phyloP scores from a whole-genome alignment of 805 yeast species.

The Nakazawaea pomicola region DNA sequence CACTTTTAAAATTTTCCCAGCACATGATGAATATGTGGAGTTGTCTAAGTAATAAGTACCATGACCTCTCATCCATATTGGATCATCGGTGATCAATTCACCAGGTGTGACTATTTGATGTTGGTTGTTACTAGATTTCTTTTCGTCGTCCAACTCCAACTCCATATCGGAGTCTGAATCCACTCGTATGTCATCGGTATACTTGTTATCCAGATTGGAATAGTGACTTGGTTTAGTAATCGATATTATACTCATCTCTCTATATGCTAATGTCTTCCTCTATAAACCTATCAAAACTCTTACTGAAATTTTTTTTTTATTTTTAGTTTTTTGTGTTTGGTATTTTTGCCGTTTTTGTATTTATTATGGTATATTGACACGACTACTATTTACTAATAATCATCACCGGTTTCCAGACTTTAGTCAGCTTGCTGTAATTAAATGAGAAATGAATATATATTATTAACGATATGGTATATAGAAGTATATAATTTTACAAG shows the following conservation, averaged over 20 bases:
- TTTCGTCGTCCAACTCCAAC: constrained; percentile 15
- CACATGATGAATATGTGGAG: constrained; percentile 83
- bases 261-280: neutral
- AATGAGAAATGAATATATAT: too few relatives aligned
- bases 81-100: constrained; percentile 91
- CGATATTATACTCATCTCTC: constrained; percentile 10
- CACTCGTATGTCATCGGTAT: constrained; percentile 22
- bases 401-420: too few relatives aligned
- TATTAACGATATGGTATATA: too few relatives aligned
- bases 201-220: neutral
- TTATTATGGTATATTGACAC: too few relatives aligned
- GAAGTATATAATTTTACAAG: too few relatives aligned
- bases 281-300: neutral
- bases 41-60: constrained; percentile 83
- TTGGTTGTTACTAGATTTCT: too few relatives aligned
- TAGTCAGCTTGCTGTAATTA: too few relatives aligned
- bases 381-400: too few relatives aligned
- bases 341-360: too few relatives aligned
- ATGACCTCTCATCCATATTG: constrained; percentile 98
- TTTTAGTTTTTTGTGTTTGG: neutral
- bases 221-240: constrained; percentile 3
- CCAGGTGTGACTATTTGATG: constrained; percentile 80
- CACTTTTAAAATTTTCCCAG: constrained; percentile 83
- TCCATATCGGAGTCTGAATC: constrained; percentile 28
- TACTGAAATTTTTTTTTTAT: neutral